A percentile compares a stretch with the other conserved stretches of the same genome.
Conservation (phyloP, 306 rosid genomes). For the Medicago arabica region DNA sequence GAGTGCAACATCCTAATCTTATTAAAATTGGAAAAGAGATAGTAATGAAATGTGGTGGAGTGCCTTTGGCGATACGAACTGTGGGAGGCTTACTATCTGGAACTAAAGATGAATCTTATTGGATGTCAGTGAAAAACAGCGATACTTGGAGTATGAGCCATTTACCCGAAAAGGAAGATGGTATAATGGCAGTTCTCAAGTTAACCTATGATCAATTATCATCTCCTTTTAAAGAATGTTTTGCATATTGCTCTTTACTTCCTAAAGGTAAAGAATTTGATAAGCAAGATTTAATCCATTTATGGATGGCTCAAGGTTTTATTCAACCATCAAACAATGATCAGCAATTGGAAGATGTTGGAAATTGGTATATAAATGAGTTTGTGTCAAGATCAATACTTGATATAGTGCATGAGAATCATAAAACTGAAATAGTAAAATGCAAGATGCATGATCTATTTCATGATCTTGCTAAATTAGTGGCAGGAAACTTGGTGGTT, state of each 20-base stretch:
- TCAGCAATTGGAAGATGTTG: conserved; percentile 40
- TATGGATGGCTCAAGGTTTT: conserved; percentile 42
- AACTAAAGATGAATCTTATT: conserved; percentile 42
- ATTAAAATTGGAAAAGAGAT: conserved; percentile 23
- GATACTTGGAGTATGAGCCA: conserved; percentile 30
- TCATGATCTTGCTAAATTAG: conserved; percentile 35
- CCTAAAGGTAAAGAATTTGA: conserved; percentile 34
- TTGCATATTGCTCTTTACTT: conserved; percentile 34
- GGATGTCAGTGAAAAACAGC: conserved; percentile 37
- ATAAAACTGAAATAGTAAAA: conserved; percentile 18
- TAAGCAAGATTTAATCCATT: conserved; percentile 27
- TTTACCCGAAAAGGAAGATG: conserved; percentile 23
- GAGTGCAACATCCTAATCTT: conserved; percentile 24
- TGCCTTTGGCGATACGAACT: conserved; percentile 43
- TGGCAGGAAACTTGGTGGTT: background rate
- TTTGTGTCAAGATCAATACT: conserved; percentile 42
- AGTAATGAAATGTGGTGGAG: conserved; percentile 48
- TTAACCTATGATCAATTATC: conserved; percentile 41
- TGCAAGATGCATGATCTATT: conserved; percentile 43
- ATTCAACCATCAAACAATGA: background rate
- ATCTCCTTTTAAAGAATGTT: conserved; percentile 35
- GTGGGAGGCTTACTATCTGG: conserved; percentile 42
- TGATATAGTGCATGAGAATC: conserved; percentile 20
- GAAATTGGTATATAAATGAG: conserved; percentile 10
- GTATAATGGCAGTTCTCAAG: conserved; percentile 40